Conservation (phyloP, 305 asterid species). For the Stenogyne calaminthoides region DNA sequence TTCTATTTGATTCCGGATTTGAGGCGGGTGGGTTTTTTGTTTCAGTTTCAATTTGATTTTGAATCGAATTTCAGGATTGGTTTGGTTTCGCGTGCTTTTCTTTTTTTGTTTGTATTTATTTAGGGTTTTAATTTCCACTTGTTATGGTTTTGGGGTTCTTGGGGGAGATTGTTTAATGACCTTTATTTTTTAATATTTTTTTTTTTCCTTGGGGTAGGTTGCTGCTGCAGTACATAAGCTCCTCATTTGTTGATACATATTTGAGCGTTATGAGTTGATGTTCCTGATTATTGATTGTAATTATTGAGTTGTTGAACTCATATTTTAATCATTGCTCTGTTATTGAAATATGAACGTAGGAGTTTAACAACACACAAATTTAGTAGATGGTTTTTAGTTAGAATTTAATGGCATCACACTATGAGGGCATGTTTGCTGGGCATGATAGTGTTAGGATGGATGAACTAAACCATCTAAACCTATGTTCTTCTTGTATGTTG, state of each 20-base stretch:
- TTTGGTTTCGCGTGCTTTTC: slow-evolving; percentile 23
- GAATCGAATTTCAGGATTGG: slow-evolving; percentile 23
- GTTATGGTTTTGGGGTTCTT: slow-evolving; percentile 10
- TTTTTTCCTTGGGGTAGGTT: background rate
- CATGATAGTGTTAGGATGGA: background rate
- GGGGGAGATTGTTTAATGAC: background rate
- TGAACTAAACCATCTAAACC: background rate
- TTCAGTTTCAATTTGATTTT: slow-evolving; percentile 22
- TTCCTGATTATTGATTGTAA: background rate
- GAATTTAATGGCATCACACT: background rate
- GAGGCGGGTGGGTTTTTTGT: background rate
- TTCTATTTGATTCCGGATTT: slow-evolving; percentile 14
- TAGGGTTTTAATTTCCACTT: slow-evolving; percentile 37
- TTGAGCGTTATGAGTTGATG: background rate
- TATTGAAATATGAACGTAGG: background rate
- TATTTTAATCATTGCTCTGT: slow-evolving; percentile 10
- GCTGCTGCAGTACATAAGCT: background rate
- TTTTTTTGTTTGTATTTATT: background rate
- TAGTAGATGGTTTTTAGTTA: slow-evolving; percentile 9
- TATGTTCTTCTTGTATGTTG: background rate
- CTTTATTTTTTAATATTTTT: background rate
- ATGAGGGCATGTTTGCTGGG: background rate
- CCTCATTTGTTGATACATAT: slow-evolving; percentile 4
- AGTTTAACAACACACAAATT: background rate
- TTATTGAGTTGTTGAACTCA: slow-evolving; percentile 1